phyloP scores from a whole-genome alignment of 2,329 filamentous ascomycete species.

The Arthrobotrys pseudoclavata region DNA sequence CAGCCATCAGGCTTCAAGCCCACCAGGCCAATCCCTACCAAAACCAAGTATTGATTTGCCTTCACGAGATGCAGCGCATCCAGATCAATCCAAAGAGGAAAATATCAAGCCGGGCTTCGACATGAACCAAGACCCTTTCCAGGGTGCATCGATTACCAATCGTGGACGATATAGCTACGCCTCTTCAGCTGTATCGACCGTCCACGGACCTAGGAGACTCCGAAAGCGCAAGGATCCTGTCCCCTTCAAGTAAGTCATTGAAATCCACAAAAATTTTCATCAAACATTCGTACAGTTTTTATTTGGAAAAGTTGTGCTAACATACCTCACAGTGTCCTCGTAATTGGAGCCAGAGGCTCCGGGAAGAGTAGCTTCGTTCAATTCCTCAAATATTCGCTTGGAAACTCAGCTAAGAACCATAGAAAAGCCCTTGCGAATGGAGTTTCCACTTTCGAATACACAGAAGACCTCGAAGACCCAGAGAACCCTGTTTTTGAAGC shows the following conservation, averaged over 20 bases:
- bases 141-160: constrained; percentile 66
- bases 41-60: constrained; percentile 50
- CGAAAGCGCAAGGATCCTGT: constrained; percentile 96
- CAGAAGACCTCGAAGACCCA: constrained; percentile 59
- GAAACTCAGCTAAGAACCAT: constrained; percentile 75
- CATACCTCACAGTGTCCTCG: constrained; percentile 77
- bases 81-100: constrained; percentile 22
- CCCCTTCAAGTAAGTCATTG: constrained; percentile 88
- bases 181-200: constrained; percentile 82
- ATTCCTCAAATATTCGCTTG: constrained; percentile 88
- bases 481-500: constrained; percentile 58
- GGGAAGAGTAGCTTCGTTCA: constrained; percentile 98
- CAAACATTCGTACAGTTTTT: neutral
- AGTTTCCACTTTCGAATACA: constrained; percentile 46
- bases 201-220: constrained; percentile 92
- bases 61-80: constrained; percentile 26
- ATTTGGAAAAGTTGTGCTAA: neutral
- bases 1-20: constrained; percentile 32
- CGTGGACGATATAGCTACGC: constrained; percentile 97
- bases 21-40: constrained; percentile 26
- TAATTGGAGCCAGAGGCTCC: constrained; percentile 86
- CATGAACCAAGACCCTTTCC: constrained; percentile 54
- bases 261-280: constrained; percentile 3
- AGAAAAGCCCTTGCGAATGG: constrained; percentile 66
- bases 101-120: constrained; percentile 57